phyloP scores from a whole-genome alignment of 768 basidiomycete genomes.

The Termitomyces sp. region DNA sequence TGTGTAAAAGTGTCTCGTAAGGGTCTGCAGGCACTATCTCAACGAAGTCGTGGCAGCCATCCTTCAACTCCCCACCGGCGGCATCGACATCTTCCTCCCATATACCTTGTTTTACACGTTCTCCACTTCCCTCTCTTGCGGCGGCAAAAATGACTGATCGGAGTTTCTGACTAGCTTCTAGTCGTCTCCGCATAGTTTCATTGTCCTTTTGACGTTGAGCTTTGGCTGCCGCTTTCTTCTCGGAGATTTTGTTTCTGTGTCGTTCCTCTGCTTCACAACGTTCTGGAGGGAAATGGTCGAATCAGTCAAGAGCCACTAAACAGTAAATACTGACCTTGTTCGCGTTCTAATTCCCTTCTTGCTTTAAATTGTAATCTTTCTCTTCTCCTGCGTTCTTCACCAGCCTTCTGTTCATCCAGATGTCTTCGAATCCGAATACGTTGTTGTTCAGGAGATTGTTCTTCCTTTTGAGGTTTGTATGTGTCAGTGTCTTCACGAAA shows the following conservation, averaged over 20 bases:
- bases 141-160: slow-evolving; percentile 64
- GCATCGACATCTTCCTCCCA: slow-evolving; percentile 71
- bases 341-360: slow-evolving; percentile 37
- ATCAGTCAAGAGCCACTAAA: neutral
- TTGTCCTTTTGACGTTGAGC: slow-evolving; percentile 44
- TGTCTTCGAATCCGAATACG: slow-evolving; percentile 41
- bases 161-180: slow-evolving; percentile 44
- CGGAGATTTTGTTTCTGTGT: slow-evolving; percentile 46
- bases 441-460: slow-evolving; percentile 49
- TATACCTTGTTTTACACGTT: slow-evolving; percentile 54
- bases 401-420: slow-evolving; percentile 50
- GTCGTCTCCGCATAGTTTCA: slow-evolving; percentile 38
- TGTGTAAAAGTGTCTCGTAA: slow-evolving; percentile 67
- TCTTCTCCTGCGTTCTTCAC: slow-evolving; percentile 43
- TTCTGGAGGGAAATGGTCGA: slow-evolving; percentile 26
- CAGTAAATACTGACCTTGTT: slow-evolving; percentile 26
- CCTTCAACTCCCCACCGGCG: slow-evolving; percentile 61
- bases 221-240: slow-evolving; percentile 52
- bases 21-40: slow-evolving; percentile 41
- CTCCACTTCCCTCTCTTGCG: slow-evolving; percentile 48
- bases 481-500: slow-evolving; percentile 6
- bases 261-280: slow-evolving; percentile 51
- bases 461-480: slow-evolving; percentile 16
- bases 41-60: slow-evolving; percentile 48
- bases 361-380: slow-evolving; percentile 46